These are phyloP conservation scores for Metschnikowia proteae DNA, from an alignment of 805 yeast genomes.

Conservation along the genomic window DNA sequence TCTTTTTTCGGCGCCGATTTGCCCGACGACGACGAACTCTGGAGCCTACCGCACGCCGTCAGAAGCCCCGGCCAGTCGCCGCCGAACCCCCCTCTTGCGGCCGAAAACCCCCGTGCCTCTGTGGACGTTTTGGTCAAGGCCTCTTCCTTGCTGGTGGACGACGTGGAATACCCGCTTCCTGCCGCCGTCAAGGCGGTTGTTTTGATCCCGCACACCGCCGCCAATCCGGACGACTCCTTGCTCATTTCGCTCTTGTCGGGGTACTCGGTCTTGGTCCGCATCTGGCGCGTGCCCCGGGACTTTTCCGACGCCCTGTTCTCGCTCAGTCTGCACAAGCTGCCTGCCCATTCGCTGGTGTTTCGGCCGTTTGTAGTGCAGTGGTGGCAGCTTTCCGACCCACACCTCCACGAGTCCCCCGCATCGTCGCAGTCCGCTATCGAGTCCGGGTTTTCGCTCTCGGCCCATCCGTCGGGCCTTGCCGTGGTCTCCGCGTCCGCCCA, in stretches of 20 bases:
- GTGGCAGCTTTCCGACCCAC: constrained; percentile 36
- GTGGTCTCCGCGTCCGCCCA: constrained; percentile 37
- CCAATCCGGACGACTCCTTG: constrained; percentile 34
- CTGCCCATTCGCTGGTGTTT: constrained; percentile 21
- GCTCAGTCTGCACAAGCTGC: constrained; percentile 10
- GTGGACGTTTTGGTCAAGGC: constrained; percentile 29
- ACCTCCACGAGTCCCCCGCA: constrained; percentile 4
- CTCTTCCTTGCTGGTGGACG: constrained; percentile 32
- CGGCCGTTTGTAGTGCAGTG: constrained; percentile 48
- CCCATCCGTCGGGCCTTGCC: constrained; percentile 39
- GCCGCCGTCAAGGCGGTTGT: constrained; percentile 32
- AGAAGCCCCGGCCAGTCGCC: neutral
- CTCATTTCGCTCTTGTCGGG: constrained; percentile 40
- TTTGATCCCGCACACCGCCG: constrained; percentile 18
- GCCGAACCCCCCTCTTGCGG: neutral
- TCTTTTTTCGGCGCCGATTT: constrained; percentile 37
- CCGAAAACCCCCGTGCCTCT: constrained; percentile 5
- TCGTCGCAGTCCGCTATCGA: neutral
- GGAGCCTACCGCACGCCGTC: constrained; percentile 8
- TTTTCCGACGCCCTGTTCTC: constrained; percentile 23
- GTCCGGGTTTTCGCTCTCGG: constrained; percentile 27
- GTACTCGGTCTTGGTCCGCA: constrained; percentile 34
- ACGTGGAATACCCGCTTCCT: constrained; percentile 28
- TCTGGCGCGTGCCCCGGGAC: constrained; percentile 34
- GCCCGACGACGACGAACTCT: constrained; percentile 30